Evolutionary conservation across 2,329 filamentous ascomycete genomes (phyloP).

Genomic region (Macrophomina phaseolina): DNA sequence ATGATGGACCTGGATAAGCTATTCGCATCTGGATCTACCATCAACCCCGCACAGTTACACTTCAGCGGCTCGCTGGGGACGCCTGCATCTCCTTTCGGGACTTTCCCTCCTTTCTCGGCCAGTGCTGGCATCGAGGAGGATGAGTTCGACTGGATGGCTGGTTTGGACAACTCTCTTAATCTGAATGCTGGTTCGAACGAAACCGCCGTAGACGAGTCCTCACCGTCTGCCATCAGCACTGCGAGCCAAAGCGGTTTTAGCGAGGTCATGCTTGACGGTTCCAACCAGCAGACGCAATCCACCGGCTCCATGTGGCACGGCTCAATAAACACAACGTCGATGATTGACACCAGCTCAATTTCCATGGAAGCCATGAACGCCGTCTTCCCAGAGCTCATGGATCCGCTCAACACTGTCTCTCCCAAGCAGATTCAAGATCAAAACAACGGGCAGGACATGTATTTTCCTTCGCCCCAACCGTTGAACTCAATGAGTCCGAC

Average conservation of each 20-base stretch:
- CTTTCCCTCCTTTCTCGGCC: constrained; percentile 59
- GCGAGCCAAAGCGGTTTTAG: constrained; percentile 90
- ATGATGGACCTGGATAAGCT: constrained; percentile 74
- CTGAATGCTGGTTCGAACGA: constrained; percentile 66
- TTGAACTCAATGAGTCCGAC: constrained; percentile 74
- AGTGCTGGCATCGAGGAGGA: constrained; percentile 73
- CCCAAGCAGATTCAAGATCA: constrained; percentile 76
- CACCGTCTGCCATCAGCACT: constrained; percentile 93
- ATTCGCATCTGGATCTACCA: constrained; percentile 68
- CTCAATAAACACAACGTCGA: constrained; percentile 68
- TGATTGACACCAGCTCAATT: constrained; percentile 70
- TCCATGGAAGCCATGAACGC: constrained; percentile 75
- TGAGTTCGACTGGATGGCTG: constrained; percentile 82
- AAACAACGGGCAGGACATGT: constrained; percentile 70
- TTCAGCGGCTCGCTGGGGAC: constrained; percentile 77
- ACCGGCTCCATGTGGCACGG: constrained; percentile 48
- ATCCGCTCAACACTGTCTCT: constrained; percentile 67
- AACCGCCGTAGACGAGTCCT: constrained; percentile 87
- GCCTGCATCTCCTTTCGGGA: constrained; percentile 55
- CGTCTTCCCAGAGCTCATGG: constrained; percentile 76
- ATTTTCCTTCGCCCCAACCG: constrained; percentile 79
- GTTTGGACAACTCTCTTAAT: constrained; percentile 76
- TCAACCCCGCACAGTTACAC: constrained; percentile 75
- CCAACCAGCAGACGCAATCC: constrained; percentile 42
- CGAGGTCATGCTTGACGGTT: constrained; percentile 87